Percentiles rank a stretch among this genome's conserved stretches.
Evolutionary conservation across 140 eudicot genomes (phyloP).

Genomic region (Erigeron philadelphicus): DNA sequence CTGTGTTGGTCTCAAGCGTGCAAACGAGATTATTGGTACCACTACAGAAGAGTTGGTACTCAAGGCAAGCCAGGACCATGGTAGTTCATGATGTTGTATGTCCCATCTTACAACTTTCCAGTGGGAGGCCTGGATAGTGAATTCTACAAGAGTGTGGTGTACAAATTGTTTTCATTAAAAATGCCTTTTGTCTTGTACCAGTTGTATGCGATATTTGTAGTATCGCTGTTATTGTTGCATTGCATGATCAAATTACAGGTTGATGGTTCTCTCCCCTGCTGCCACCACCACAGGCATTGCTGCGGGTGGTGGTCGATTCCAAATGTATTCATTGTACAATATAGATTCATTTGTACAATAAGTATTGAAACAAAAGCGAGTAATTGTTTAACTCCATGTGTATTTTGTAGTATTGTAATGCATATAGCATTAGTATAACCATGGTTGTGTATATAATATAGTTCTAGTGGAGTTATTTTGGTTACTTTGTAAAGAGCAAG

Average conservation of each 20-base stretch:
- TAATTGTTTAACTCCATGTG: neutral
- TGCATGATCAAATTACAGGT: neutral
- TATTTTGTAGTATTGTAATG: too few species aligned
- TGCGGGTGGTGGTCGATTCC: constrained; percentile 5
- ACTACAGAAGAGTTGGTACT: constrained; percentile 92
- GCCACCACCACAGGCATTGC: neutral
- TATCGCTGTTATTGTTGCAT: constrained; percentile 5
- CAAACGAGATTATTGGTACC: constrained; percentile 88
- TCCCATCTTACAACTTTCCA: neutral
- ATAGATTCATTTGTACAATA: constrained; percentile 18
- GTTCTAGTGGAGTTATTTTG: neutral
- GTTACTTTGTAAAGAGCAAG: too few species aligned
- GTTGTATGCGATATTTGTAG: constrained; percentile 24
- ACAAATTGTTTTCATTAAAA: constrained; percentile 18
- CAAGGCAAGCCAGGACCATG: constrained; percentile 51
- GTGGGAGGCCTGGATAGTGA: constrained; percentile 7
- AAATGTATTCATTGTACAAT: constrained; percentile 1
- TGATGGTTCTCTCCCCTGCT: neutral
- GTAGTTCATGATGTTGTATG: constrained; percentile 32
- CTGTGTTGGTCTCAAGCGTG: constrained; percentile 78
- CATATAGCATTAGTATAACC: too few species aligned
- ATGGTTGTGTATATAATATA: neutral
- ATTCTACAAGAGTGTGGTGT: constrained; percentile 8
- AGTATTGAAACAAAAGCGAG: neutral
- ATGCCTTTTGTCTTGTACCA: constrained; percentile 16